These are phyloP conservation scores for Knoxia roxburghii DNA, from an alignment of 257 asterid genomes.

Conservation along the genomic window DNA sequence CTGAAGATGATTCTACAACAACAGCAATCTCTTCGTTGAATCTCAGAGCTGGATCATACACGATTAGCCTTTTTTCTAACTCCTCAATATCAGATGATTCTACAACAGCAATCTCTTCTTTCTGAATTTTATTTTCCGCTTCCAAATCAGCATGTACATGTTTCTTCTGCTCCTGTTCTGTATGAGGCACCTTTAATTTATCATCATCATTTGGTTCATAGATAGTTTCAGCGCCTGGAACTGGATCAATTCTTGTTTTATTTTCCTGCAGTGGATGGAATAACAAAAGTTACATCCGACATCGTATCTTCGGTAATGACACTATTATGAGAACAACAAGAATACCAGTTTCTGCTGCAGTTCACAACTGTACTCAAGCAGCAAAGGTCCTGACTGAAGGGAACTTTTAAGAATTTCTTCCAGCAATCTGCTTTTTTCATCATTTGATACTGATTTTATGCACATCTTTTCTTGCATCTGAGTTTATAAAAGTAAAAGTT, in stretches of 20 bases:
- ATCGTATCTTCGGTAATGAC: not conserved
- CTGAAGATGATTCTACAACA: constrained; percentile 33
- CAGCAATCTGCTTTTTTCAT: constrained; percentile 48
- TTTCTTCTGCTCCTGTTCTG: constrained; percentile 4
- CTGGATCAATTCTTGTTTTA: constrained; percentile 8
- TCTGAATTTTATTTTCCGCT: too few relatives aligned
- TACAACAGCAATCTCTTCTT: not conserved
- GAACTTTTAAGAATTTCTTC: constrained; percentile 45
- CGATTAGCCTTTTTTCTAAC: not conserved
- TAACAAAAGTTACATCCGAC: not conserved
- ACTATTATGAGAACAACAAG: not conserved
- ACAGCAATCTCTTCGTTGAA: not conserved
- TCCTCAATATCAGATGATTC: constrained; percentile 1
- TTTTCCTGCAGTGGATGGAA: constrained; percentile 23
- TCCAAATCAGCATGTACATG: too few relatives aligned
- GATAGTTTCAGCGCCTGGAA: constrained; percentile 3
- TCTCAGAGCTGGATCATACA: not conserved
- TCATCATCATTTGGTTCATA: not conserved
- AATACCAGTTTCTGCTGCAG: constrained; percentile 28
- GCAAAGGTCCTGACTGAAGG: constrained; percentile 38
- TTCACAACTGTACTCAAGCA: constrained; percentile 46
- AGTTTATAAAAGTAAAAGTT: not conserved
- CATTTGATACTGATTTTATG: constrained; percentile 40
- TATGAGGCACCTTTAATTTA: constrained; percentile 5
- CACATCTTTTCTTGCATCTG: constrained; percentile 47